phyloP scores from a whole-genome alignment of 345 rosid genomes.

The Lumnitzera racemosa region DNA sequence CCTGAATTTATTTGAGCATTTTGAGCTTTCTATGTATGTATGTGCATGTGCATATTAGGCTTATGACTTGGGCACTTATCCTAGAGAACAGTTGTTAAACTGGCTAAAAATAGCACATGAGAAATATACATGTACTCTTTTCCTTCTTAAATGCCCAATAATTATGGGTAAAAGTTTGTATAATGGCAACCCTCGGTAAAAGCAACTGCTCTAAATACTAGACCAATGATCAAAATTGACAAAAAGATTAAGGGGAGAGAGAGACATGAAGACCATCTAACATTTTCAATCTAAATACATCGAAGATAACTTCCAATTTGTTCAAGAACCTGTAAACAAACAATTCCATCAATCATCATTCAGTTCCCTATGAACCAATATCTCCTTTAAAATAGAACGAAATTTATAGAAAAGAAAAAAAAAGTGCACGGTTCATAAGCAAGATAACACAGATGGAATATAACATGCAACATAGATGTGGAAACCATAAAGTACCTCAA shows the following conservation, averaged over 20 bases:
- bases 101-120: too few relatives aligned
- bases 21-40: too few relatives aligned
- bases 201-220: background rate
- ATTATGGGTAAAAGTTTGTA: conserved; percentile 8
- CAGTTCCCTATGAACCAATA: background rate
- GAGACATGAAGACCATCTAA: too few relatives aligned
- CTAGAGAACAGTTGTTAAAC: too few relatives aligned
- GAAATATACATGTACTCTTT: background rate
- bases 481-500: conserved; percentile 21
- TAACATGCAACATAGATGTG: background rate
- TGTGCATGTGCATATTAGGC: too few relatives aligned
- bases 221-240: background rate
- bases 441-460: background rate
- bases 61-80: too few relatives aligned
- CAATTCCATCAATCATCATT: background rate
- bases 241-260: background rate
- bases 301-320: conserved; percentile 19
- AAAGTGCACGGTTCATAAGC: background rate
- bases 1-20: too few relatives aligned
- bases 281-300: background rate
- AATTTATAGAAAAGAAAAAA: background rate
- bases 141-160: conserved; percentile 8
- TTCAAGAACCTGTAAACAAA: conserved; percentile 27
- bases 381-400: background rate
- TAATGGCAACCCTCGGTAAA: background rate